phyloP scores from a whole-genome alignment of 345 rosid genomes.

The Eutrema japonicum region DNA sequence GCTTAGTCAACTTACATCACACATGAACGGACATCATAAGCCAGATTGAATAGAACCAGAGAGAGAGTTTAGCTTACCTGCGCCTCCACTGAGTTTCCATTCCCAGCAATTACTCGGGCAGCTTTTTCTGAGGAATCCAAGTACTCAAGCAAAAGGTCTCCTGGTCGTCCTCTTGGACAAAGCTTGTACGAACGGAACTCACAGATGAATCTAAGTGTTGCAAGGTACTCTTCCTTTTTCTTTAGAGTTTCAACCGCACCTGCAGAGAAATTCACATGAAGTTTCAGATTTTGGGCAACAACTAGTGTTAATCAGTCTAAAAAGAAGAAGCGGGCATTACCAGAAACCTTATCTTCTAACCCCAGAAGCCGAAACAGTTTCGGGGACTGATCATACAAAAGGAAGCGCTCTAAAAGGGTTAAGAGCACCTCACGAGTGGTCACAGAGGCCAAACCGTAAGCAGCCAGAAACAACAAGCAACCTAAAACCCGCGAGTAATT shows the following conservation, averaged over 20 bases:
- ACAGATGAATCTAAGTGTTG: slow-evolving; percentile 32
- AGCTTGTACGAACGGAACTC: slow-evolving; percentile 20
- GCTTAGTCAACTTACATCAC: slow-evolving; percentile 13
- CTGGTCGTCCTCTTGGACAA: slow-evolving; percentile 18
- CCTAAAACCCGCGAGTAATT: slow-evolving; percentile 19
- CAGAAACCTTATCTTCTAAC: slow-evolving; percentile 24
- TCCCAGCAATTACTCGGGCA: slow-evolving; percentile 17
- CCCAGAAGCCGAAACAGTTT: slow-evolving; percentile 34
- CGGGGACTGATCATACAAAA: slow-evolving; percentile 29
- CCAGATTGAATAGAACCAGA: not conserved
- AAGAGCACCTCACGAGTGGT: slow-evolving; percentile 26
- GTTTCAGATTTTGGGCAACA: not conserved
- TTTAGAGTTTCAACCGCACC: slow-evolving; percentile 30
- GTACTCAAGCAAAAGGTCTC: slow-evolving; percentile 20
- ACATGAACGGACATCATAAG: slow-evolving; percentile 19
- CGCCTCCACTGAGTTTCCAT: slow-evolving; percentile 7
- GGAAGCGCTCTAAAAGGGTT: slow-evolving; percentile 14
- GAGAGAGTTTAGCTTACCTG: slow-evolving; percentile 22
- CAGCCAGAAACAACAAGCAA: slow-evolving; percentile 36
- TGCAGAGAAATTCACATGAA: slow-evolving; percentile 18
- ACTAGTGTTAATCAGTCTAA: slow-evolving; percentile 3
- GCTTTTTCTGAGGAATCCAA: slow-evolving; percentile 1
- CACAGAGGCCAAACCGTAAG: slow-evolving; percentile 17
- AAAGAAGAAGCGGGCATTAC: slow-evolving; percentile 28
- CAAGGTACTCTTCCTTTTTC: slow-evolving; percentile 19